Evolutionary conservation across 1,284 basidiomycete species (phyloP), one percentile per base, ranked within the genome.

Genomic region (Flammula alnicola): DNA sequence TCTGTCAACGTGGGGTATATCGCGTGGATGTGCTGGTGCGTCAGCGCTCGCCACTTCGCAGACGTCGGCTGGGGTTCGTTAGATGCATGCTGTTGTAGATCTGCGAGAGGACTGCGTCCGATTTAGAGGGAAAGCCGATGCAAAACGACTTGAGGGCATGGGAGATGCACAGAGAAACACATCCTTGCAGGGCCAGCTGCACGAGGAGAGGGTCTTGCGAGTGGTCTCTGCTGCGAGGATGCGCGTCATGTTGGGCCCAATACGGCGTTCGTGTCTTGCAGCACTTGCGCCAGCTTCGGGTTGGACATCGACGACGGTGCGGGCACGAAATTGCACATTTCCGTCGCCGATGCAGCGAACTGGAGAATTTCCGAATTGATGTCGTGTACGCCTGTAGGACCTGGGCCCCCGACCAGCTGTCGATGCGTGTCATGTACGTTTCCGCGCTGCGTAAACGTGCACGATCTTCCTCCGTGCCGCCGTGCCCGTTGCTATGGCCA

Each of bases 291-390:
- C 37, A 71, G 69, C 49, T 70, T 64, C 3, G 73, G 62, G 14
- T 69, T 67, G 2, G 67, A 8, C 60, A 66, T 31, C 65, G 60
- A 26, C 59, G 71, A 50, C 20, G 58, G 44, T 30, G 69, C 63
- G 27, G 70, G 64, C 45, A 81, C 63, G 52, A 83, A 81, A 3
- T 74, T 72, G 52, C 78, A 81, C 29, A 83, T 72, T 65, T 90
- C 86, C 8, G 83, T 82, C 9, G 84, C 86, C 16, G 83, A 80
- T 14, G 86, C 86, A 8, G 87, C 82, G 53, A 87, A 88, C 56
- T 88, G 87, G 16, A 86, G 76, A 51, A 89, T 86, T 67, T 89
- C 87, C 0, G 83, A 81, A 63, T 90, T 90, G 63, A 90, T 74
- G 60, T 90, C 86, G 56, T 86, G 83, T n/a, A 90, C 5, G 85